Conservation (phyloP, 2,329 filamentous ascomycete species). For the Fusarium sp. region DNA sequence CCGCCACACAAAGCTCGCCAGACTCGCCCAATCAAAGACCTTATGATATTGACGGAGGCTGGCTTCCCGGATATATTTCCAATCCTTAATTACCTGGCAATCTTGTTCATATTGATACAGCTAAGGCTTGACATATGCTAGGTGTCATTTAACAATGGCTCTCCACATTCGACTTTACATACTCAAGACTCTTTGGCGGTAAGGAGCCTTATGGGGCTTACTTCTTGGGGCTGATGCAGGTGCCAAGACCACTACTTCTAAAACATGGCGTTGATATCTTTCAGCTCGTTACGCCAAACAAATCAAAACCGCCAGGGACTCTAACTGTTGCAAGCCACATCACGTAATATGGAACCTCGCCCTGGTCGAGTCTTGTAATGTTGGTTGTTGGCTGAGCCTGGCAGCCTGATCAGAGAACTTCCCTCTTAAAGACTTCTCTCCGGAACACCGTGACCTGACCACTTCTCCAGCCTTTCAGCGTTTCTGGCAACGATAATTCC, state of each 20-base stretch:
- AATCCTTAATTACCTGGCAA: too few relatives aligned
- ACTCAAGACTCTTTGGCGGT: too few relatives aligned
- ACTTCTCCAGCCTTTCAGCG: fast-evolving
- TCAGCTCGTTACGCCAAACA: not conserved
- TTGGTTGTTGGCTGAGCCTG: not conserved
- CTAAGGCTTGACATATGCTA: too few relatives aligned
- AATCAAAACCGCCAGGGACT: not conserved
- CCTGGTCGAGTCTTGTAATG: not conserved
- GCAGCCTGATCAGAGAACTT: not conserved
- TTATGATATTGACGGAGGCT: too few relatives aligned
- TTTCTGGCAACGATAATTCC: not conserved
- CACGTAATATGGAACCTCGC: fast-evolving
- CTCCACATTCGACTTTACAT: too few relatives aligned
- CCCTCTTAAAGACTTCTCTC: not conserved
- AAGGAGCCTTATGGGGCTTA: too few relatives aligned
- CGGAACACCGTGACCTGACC: not conserved
- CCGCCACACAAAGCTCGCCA: too few relatives aligned
- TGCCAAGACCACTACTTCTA: not conserved
- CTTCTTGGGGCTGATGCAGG: not conserved
- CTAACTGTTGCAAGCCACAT: not conserved
- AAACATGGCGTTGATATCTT: not conserved
- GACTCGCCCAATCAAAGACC: too few relatives aligned
- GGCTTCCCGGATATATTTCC: too few relatives aligned
- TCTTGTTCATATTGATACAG: too few relatives aligned
- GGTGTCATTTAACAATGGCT: too few relatives aligned